A percentile compares a stretch with the other conserved stretches of the same genome.
Evolutionary conservation across 2,329 filamentous ascomycete species (phyloP).

Genomic region (Talaromyces funiculosus): DNA sequence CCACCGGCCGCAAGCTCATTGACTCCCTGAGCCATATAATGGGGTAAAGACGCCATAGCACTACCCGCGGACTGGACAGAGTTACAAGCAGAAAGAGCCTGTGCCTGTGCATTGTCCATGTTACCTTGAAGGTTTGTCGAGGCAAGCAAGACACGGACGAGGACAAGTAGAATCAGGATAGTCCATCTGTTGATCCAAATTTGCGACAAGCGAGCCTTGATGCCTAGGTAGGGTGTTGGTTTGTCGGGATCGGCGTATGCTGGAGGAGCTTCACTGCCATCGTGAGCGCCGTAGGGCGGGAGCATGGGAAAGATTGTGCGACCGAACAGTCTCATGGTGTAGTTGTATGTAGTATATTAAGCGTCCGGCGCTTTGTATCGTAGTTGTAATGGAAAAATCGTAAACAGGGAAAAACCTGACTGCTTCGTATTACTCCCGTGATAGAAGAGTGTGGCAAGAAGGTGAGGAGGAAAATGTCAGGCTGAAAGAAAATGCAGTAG

Average conservation of each 20-base stretch:
- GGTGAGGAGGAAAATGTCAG: background rate
- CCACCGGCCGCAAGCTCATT: constrained; percentile 77
- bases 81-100: constrained; percentile 84
- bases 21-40: constrained; percentile 84
- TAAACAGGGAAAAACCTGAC: background rate
- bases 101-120: constrained; percentile 66
- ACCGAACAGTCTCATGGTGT: constrained; percentile 13
- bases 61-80: constrained; percentile 91
- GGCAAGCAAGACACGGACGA: constrained; percentile 73
- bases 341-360: background rate
- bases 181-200: constrained; percentile 99
- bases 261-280: constrained; percentile 46
- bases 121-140: constrained; percentile 67
- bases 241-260: constrained; percentile 60
- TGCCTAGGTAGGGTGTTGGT: constrained; percentile 85
- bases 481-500: background rate
- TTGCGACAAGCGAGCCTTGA: constrained; percentile 84
- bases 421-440: background rate
- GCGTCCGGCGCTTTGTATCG: constrained; percentile 11
- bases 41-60: constrained; percentile 95
- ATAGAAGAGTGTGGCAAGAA: background rate
- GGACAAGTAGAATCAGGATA: constrained; percentile 75
- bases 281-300: constrained; percentile 37
- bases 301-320: constrained; percentile 33
- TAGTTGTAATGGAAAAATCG: background rate